Evolutionary conservation across 2,329 filamentous ascomycete genomes (phyloP), one percentile per base, ranked within the genome.

Genomic region (Curvularia sp.): DNA sequence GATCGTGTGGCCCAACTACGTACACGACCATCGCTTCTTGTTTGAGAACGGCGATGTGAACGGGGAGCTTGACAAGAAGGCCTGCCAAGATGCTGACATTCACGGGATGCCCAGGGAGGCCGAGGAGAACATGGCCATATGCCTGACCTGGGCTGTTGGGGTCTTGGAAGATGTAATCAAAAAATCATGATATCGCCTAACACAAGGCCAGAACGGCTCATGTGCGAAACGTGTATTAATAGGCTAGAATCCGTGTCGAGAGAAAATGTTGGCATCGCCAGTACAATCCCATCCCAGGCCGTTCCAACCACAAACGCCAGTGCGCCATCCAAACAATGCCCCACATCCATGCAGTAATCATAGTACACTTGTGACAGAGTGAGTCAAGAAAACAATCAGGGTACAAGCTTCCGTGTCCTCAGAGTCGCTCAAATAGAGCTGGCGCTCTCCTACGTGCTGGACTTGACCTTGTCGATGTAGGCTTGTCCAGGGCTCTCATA

Each of bases 1-100:
- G 74, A 85, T 99, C 54, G 95, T 99, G 4, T 99, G 95, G 95
- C 94, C 94, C 3, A 94, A 96, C 69, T 98, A 97, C 77, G 91
- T 90, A 3, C 82, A 85, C 53, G 87, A 92, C 68, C 93, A 98
- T 79, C 81, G 82, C 22, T 96, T 91, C 83, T 81, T 99, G 75
- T 95, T 97, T 72, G 78, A 88, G 63, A 79, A 80, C 7, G 89
- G 86, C 0, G 81, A 93, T 72, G 90, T 92, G 9, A 77, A 90
- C 66, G 85, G 85, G 0, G 70, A 77, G 47, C 72, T 88, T 9
- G 80, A 85, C 41, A 72, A 78, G 18, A 77, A 80, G 0, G 74
- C 79, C 58, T 74, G 74, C 52, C 48, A 49, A 18, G 55, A 57
- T 2, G 52, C 65, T 56, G 66, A 50, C 62, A 72, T 75, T 31